Evolutionary conservation across 345 rosid genomes (phyloP).

Genomic region (Gossypium arboreum): DNA sequence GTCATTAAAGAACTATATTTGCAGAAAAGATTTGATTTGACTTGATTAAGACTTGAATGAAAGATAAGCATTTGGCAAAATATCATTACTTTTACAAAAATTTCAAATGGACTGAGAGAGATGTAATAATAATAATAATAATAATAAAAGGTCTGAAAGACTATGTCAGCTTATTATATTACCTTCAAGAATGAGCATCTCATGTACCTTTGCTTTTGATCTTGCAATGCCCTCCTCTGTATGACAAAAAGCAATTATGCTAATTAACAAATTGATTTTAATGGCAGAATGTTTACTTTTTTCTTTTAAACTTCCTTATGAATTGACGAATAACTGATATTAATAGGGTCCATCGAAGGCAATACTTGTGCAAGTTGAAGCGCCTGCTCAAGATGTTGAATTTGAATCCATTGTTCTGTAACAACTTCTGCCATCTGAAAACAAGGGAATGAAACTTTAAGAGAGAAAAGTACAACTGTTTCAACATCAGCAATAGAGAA

Average conservation of each 20-base stretch:
- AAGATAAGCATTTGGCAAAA: constrained; percentile 6
- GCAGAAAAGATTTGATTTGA: constrained; percentile 13
- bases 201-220: constrained; percentile 29
- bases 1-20: constrained; percentile 35
- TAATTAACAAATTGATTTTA: neutral
- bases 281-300: neutral
- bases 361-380: constrained; percentile 39
- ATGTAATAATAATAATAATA: too few relatives aligned
- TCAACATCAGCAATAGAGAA: neutral
- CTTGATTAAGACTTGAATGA: constrained; percentile 7
- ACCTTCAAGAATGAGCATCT: constrained; percentile 61
- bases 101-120: neutral
- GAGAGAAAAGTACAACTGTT: constrained; percentile 7
- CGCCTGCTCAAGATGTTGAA: constrained; percentile 71
- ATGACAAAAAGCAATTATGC: neutral
- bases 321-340: neutral
- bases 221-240: constrained; percentile 43
- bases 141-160: neutral
- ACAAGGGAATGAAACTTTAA: constrained; percentile 7
- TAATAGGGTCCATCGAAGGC: neutral
- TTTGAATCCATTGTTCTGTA: constrained; percentile 64
- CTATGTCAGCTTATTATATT: constrained; percentile 4
- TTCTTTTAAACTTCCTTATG: neutral
- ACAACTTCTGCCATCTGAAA: constrained; percentile 52
- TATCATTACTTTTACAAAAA: neutral